Percentiles rank a stretch among this genome's conserved stretches.
These are phyloP conservation scores for Penicillium sclerotiorum DNA, from an alignment of 2,329 filamentous ascomycete genomes.

Conservation along the genomic window DNA sequence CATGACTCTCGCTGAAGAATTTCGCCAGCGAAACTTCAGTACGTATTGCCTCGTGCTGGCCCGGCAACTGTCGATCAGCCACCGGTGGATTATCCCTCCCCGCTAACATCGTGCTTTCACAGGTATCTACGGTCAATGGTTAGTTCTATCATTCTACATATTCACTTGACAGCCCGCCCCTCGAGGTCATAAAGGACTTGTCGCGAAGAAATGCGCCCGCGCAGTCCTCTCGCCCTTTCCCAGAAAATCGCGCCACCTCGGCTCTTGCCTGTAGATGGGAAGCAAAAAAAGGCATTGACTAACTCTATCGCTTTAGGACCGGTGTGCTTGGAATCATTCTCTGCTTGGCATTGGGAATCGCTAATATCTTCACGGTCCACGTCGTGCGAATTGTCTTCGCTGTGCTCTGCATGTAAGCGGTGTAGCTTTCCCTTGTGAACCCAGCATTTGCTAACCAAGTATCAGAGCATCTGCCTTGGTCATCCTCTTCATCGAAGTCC, in stretches of 20 bases:
- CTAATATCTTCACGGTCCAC: conserved; percentile 67
- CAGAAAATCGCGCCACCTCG: background rate
- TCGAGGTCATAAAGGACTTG: too few species aligned
- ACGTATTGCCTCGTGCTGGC: conserved; percentile 37
- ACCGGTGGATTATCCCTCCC: conserved; percentile 4
- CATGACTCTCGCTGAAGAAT: conserved; percentile 65
- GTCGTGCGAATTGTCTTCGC: conserved; percentile 62
- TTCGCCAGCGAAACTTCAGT: conserved; percentile 69
- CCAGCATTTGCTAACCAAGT: background rate
- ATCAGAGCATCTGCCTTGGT: conserved; percentile 69
- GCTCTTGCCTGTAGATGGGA: background rate
- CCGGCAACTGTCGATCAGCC: conserved; percentile 18
- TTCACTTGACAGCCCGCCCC: too few species aligned
- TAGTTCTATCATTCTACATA: conserved; percentile 36
- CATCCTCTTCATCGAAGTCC: conserved; percentile 86
- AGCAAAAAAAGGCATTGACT: conserved; percentile 12
- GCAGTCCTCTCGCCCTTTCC: background rate
- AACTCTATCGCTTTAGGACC: conserved; percentile 36
- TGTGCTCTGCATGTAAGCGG: conserved; percentile 58
- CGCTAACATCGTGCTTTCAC: conserved; percentile 29
- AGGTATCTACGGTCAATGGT: conserved; percentile 74
- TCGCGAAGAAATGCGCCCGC: background rate
- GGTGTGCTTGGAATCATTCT: conserved; percentile 64
- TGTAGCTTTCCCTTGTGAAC: background rate
- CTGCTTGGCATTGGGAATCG: conserved; percentile 68